These are phyloP conservation scores for Serendipita vermifera DNA, from an alignment of 768 basidiomycete genomes.

Conservation along the genomic window DNA sequence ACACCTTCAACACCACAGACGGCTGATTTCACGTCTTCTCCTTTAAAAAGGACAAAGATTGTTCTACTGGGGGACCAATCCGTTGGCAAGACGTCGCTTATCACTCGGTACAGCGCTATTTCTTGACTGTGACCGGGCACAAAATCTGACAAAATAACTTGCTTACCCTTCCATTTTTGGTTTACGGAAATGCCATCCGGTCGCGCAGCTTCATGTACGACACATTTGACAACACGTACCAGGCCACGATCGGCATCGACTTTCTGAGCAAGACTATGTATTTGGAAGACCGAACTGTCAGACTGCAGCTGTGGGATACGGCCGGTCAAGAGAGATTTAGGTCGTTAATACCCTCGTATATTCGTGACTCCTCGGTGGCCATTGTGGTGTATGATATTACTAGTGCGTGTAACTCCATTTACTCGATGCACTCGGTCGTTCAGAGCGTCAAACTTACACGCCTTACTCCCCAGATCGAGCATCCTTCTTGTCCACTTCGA, in stretches of 20 bases:
- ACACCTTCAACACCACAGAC: slow-evolving; percentile 43
- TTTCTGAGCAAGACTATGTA: slow-evolving; percentile 99
- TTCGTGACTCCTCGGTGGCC: slow-evolving; percentile 95
- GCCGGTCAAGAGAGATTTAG: slow-evolving; percentile 97
- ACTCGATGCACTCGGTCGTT: background rate
- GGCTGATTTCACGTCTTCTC: slow-evolving; percentile 74
- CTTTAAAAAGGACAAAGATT: slow-evolving; percentile 91
- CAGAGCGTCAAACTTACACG: background rate
- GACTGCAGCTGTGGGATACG: slow-evolving; percentile 97
- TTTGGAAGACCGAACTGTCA: slow-evolving; percentile 92
- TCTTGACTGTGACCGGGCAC: slow-evolving; percentile 3
- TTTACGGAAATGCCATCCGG: background rate
- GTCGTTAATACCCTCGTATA: slow-evolving; percentile 95
- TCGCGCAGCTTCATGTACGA: slow-evolving; percentile 89
- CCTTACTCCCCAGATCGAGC: slow-evolving; percentile 55
- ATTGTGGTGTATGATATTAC: slow-evolving; percentile 99
- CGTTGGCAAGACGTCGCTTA: slow-evolving; percentile 96
- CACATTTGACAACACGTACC: slow-evolving; percentile 99
- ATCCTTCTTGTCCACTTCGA: slow-evolving; percentile 95
- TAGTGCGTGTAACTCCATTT: slow-evolving; percentile 41
- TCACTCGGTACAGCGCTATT: slow-evolving; percentile 58
- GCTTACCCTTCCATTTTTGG: too few species aligned
- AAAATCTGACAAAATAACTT: background rate
- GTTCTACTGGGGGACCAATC: slow-evolving; percentile 94
- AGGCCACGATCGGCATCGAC: slow-evolving; percentile 96